phyloP scores from a whole-genome alignment of 2,329 filamentous ascomycete genomes.

The Fusarium illudens region DNA sequence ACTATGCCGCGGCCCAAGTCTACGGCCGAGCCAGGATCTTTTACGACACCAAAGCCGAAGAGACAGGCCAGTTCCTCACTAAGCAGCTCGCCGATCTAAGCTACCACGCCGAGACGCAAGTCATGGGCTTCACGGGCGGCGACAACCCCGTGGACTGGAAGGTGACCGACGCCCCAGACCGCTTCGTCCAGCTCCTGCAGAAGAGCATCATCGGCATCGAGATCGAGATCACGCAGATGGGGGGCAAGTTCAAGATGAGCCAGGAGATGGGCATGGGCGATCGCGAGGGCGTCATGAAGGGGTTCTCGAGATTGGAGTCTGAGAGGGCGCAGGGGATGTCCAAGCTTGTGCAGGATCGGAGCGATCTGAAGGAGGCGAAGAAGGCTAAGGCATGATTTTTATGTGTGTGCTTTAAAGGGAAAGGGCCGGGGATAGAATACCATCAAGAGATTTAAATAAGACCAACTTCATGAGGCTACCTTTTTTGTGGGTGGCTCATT shows the following conservation, averaged over 20 bases:
- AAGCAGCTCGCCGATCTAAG: constrained; percentile 64
- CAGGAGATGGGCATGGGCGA: constrained; percentile 66
- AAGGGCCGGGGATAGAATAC: not conserved
- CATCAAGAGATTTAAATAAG: not conserved
- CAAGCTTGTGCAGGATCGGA: constrained; percentile 44
- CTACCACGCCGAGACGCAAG: constrained; percentile 56
- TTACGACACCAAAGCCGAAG: constrained; percentile 56
- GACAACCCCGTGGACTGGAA: constrained; percentile 57
- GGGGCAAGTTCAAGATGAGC: constrained; percentile 74
- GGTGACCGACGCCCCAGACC: constrained; percentile 64
- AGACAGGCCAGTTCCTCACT: constrained; percentile 56
- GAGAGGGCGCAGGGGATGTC: constrained; percentile 46
- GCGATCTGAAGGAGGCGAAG: constrained; percentile 39
- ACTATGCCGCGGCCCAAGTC: constrained; percentile 71
- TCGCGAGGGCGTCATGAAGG: constrained; percentile 63
- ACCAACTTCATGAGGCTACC: not conserved
- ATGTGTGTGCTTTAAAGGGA: not conserved
- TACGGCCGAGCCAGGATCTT: constrained; percentile 67
- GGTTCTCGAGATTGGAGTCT: constrained; percentile 55
- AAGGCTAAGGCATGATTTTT: constrained; percentile 5
- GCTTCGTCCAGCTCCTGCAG: constrained; percentile 64
- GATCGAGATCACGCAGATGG: constrained; percentile 62
- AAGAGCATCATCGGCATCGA: constrained; percentile 70
- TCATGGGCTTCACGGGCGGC: constrained; percentile 64
- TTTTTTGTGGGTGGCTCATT: not conserved